Percentiles rank a stretch among this genome's conserved stretches.
phyloP scores from a whole-genome alignment of 306 rosid species.

The Sindora glabra region DNA sequence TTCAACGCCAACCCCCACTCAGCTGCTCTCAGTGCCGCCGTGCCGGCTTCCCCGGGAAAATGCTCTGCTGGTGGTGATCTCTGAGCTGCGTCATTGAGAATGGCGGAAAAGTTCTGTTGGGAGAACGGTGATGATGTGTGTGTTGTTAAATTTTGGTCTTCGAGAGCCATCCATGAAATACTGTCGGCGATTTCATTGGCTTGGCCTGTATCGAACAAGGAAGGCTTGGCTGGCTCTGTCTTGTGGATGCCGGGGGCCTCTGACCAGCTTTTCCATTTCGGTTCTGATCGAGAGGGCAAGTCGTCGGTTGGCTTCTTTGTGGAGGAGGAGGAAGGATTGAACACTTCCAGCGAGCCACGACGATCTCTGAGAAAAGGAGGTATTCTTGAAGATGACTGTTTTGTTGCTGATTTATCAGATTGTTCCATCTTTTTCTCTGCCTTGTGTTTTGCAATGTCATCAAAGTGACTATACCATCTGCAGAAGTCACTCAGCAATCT shows the following conservation, averaged over 20 bases:
- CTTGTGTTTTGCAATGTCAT: background rate
- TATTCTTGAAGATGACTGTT: slow-evolving; percentile 24
- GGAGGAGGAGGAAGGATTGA: slow-evolving; percentile 56
- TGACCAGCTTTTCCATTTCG: slow-evolving; percentile 42
- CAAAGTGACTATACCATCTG: background rate
- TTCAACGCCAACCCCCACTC: slow-evolving; percentile 89
- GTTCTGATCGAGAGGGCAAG: slow-evolving; percentile 25
- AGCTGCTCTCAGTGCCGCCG: slow-evolving; percentile 74
- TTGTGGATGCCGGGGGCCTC: slow-evolving; percentile 10
- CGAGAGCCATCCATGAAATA: slow-evolving; percentile 89
- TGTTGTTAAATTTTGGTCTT: slow-evolving; percentile 31
- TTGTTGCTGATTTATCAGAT: slow-evolving; percentile 21
- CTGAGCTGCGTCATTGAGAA: slow-evolving; percentile 16
- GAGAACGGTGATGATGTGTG: background rate
- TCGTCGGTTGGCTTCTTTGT: slow-evolving; percentile 21
- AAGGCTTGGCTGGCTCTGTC: slow-evolving; percentile 1
- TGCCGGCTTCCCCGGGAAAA: slow-evolving; percentile 18
- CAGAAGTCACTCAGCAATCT: background rate
- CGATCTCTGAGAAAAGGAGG: slow-evolving; percentile 58
- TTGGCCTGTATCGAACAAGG: slow-evolving; percentile 8
- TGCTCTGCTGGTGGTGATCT: background rate
- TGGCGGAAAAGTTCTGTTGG: slow-evolving; percentile 28
- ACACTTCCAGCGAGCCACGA: slow-evolving; percentile 86
- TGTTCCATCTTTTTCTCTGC: slow-evolving; percentile 47
- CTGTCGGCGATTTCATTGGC: slow-evolving; percentile 33